Evolutionary conservation across 169 alveolate species (phyloP), one percentile per base, ranked within the genome.

Genomic region (Cardiosporidium cionae): DNA sequence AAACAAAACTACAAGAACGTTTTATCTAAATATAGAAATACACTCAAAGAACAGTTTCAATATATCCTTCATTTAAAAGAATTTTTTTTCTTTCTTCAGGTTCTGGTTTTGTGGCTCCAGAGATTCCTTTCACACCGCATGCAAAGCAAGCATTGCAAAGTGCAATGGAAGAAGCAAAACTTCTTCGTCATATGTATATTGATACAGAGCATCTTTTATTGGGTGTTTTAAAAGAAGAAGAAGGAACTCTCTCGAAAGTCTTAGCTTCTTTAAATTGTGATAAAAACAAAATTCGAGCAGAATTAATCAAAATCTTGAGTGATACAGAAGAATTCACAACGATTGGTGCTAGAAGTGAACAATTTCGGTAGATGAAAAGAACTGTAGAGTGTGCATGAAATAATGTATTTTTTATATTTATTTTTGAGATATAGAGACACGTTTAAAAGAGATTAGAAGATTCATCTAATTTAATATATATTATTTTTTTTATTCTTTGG

Each of bases 81-180:
- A n/a, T n/a, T n/a, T 44, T 16, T 44, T n/a, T 44, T 16, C n/a
- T 44, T 44, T 44, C n/a, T 16, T n/a, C 58, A 44, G 58, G 58
- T 7, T 3, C 65, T 9, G 72, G 72, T 2, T 2, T 2, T 6
- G 65, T 2, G 64, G 72, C 64, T 29, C 72, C 65, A 27, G 72
- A 65, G 72, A 65, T 65, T 28, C 72, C 72, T 7, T 65, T 65
- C 72, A 65, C 72, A 28, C 72, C 65, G 22, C 5, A 9, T 7
- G 72, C 72, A 28, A 65, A 65, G 72, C 2, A 6, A 6, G 72
- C 65, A 9, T 58, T 65, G 31, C 37, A 65, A 32, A 2, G 65
- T 9, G 72, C 72, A 2, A 2, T 65, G 31, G 72, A 65, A 32
- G 72, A 6, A 9, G 72, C 72, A 27, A 2, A 32, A 2, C 65